Evolutionary conservation across 805 yeast species (phyloP), one percentile per base, ranked within the genome.

Genomic region (Suhomyces kilbournensis): DNA sequence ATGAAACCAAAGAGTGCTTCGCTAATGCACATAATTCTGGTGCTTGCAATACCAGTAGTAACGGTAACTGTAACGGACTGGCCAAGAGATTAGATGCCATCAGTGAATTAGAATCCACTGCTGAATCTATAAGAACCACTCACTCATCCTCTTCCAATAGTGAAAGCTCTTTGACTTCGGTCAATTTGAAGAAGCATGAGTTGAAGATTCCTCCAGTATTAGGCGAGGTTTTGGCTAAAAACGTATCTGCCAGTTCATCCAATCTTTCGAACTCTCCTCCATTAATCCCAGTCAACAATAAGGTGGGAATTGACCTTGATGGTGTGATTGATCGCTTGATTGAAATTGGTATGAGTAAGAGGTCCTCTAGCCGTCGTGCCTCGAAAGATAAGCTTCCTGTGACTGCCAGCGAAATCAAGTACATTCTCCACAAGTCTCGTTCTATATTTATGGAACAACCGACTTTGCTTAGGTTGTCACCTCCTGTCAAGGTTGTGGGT

Each of bases 401-500:
- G 44, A 67, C 81, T 12, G 62, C 75, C 2, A 68, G 75, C 58
- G 89, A 85, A 60, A 75, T 85, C 44, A 83, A 79, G 62, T 71
- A 74, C 56, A 76, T 85, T 44, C 79, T 87, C 63, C 74, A 80
- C 19, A 80, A 75, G 56, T 78, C 88, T 4, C 71, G 90, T 52
- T 80, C 82, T 47, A 73, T 85, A 15, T 84, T 86, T 51, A 62
- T 85, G 65, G 74, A 70, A 8, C 92, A 86, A 60, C 91, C 92
- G 7, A 78, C 85, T 32, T 65, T 86, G 49, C 71, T 86, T 54
- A 82, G 83, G 57, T 69, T 86, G 54, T 83, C 87, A 1, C 86
- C 94, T 0, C 92, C 94, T 0, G 93, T 88, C 3, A 88, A 88
- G 65, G 81, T 88, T 53, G 93, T 88, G 6, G 94, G 94, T 43